phyloP scores from a whole-genome alignment of 2,329 filamentous ascomycete genomes.

The Penicillium vulpinum region DNA sequence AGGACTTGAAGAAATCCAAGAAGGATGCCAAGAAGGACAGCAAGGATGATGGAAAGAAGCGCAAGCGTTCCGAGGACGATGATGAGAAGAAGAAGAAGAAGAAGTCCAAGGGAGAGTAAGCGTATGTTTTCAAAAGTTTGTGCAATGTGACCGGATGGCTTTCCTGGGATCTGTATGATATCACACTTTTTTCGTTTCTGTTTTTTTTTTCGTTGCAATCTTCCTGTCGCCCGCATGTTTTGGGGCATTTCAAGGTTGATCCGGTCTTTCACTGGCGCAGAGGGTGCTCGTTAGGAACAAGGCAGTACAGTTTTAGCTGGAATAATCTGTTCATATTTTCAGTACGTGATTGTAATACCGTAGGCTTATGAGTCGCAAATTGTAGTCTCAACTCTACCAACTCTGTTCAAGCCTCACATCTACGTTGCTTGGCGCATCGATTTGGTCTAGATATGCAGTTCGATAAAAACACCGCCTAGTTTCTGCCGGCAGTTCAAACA shows the following conservation, averaged over 20 bases:
- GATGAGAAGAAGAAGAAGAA: slow-evolving; percentile 56
- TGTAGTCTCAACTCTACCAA: background rate
- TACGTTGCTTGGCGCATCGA: background rate
- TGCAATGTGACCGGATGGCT: slow-evolving; percentile 30
- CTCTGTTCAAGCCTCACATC: background rate
- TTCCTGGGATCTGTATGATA: slow-evolving; percentile 46
- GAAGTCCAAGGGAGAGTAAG: slow-evolving; percentile 59
- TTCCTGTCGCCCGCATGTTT: slow-evolving; percentile 26
- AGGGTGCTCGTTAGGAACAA: slow-evolving; percentile 36
- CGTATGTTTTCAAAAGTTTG: slow-evolving; percentile 49
- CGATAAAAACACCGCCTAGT: slow-evolving; percentile 15
- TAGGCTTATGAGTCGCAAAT: background rate
- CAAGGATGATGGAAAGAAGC: slow-evolving; percentile 67
- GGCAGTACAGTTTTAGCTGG: slow-evolving; percentile 30
- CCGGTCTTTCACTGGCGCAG: slow-evolving; percentile 32
- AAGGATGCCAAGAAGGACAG: slow-evolving; percentile 61
- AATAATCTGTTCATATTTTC: slow-evolving; percentile 31
- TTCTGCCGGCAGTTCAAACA: slow-evolving; percentile 26
- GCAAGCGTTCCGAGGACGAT: slow-evolving; percentile 59
- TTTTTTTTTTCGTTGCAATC: slow-evolving; percentile 28
- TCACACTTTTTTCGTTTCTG: slow-evolving; percentile 34
- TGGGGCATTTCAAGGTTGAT: slow-evolving; percentile 28
- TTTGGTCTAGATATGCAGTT: background rate
- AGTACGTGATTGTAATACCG: background rate
- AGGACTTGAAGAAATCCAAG: slow-evolving; percentile 71